A percentile compares a stretch with the other conserved stretches of the same genome.
These are phyloP conservation scores for Leccinum barrowsii DNA, from an alignment of 768 basidiomycete species.

Conservation along the genomic window DNA sequence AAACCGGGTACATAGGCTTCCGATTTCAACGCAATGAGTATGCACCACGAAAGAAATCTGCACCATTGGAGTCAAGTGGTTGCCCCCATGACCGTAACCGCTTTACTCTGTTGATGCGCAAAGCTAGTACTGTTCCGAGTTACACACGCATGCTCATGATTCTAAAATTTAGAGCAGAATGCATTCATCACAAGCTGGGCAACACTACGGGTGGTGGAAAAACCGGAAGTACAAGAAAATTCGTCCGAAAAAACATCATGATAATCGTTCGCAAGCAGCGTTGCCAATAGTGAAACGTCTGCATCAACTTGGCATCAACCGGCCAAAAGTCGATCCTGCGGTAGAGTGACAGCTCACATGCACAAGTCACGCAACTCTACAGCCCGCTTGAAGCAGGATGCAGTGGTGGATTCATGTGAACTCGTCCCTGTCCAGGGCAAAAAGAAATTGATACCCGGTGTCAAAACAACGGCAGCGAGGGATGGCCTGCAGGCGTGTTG, in stretches of 20 bases:
- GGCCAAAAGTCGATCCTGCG: constrained; percentile 2
- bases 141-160: background rate
- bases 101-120: background rate
- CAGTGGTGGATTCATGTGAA: background rate
- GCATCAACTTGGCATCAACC: background rate
- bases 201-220: background rate
- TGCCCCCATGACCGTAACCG: background rate
- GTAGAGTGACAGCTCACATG: constrained; percentile 2
- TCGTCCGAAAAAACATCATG: background rate
- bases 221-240: background rate
- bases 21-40: background rate
- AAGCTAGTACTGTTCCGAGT: background rate
- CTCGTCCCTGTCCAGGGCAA: constrained; percentile 2
- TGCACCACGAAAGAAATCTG: background rate
- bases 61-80: background rate
- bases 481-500: constrained; percentile 9
- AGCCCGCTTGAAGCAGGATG: constrained; percentile 9
- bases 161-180: background rate
- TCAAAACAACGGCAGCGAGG: constrained; percentile 7
- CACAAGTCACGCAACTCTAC: constrained; percentile 1
- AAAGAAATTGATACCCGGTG: constrained; percentile 6
- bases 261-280: background rate
- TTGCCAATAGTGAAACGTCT: background rate
- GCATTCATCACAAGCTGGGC: background rate
- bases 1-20: too few relatives aligned